Base-by-base conservation (phyloP, 2,329 filamentous ascomycete genomes). In the Chalara sp. region DNA sequence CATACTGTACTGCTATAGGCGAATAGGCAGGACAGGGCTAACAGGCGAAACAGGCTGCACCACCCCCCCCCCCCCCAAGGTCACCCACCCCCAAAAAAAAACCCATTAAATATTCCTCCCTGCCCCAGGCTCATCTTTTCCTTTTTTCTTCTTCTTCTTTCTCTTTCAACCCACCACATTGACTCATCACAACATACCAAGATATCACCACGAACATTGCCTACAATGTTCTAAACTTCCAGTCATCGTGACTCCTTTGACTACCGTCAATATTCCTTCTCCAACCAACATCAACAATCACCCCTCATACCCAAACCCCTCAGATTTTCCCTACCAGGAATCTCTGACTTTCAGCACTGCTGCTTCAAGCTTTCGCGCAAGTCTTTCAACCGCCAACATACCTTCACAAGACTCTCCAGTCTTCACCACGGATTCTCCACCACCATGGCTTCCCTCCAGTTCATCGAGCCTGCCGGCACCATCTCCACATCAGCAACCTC, bases 351-450 rank as follows among this genome's bases (percentile, higher is more conserved):
- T 73, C 65, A 77, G 76, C 76, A 71, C 72, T 72, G 28, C 43
- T 8, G 79, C 80, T 76, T 72, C 73, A 62, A 62, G 76, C 79
- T 73, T 70, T 61, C 79, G 76, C 80, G 78, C 73, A 68, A 69
- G 70, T 72, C 68, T 67, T 63, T 68, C 66, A 64, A 76, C 76
- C 75, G 71, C 72, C 71, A 81, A 73, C 73, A 82, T 81, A 79
- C 68, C 75, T 73, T 68, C 71, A 66, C 79, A 76, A 81, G 83
- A 84, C 80, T 80, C 78, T 62, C 66, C 76, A 80, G 83, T 87
- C 83, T 84, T 85, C 84, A 89, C 78, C 79, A 90, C 86, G 86
- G 86, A 86, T 87, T 80, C 82, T 70, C 68, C 71, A 69, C 81
- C 82, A 89, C 64, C 78, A 91, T 91, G 87, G 87, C 85, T 78